These are phyloP conservation scores for Aspergillaceae sp. DNA, from an alignment of 2,329 filamentous ascomycete species.

Conservation along the genomic window DNA sequence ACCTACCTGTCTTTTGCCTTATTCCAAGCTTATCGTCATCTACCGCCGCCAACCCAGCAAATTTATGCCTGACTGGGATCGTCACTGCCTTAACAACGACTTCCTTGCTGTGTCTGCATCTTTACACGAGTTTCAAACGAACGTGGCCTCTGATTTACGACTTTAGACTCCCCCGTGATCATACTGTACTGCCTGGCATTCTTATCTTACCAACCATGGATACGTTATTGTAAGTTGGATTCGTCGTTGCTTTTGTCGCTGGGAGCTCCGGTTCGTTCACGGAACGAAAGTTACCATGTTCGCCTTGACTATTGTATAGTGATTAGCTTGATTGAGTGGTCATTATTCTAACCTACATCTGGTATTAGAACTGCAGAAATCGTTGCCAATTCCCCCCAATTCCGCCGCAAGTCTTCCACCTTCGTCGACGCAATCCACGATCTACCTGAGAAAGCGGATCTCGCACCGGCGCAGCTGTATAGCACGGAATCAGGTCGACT, in stretches of 20 bases:
- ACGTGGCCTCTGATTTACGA: neutral
- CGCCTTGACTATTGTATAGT: too few species aligned
- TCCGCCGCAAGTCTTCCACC: constrained; percentile 86
- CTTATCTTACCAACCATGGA: constrained; percentile 32
- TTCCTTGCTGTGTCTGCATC: neutral
- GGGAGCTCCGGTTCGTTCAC: too few species aligned
- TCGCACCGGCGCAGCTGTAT: constrained; percentile 94
- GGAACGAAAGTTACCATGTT: too few species aligned
- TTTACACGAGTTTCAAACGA: neutral
- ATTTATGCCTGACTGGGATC: neutral
- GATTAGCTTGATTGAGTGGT: too few species aligned
- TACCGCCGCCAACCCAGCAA: neutral
- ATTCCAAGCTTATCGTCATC: too few species aligned
- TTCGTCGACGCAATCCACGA: constrained; percentile 98
- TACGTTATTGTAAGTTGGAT: constrained; percentile 38
- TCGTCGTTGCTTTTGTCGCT: neutral
- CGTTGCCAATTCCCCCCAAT: constrained; percentile 79
- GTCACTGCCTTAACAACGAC: neutral
- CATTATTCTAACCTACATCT: too few species aligned
- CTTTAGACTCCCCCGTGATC: neutral
- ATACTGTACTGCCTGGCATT: neutral
- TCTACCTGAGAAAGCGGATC: constrained; percentile 68
- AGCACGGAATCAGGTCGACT: constrained; percentile 95
- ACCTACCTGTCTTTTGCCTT: neutral
- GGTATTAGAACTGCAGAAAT: constrained; percentile 71